Evolutionary conservation across 371 early-diverging fungal genomes (phyloP).

Genomic region (Syncephalastrum monosporum): DNA sequence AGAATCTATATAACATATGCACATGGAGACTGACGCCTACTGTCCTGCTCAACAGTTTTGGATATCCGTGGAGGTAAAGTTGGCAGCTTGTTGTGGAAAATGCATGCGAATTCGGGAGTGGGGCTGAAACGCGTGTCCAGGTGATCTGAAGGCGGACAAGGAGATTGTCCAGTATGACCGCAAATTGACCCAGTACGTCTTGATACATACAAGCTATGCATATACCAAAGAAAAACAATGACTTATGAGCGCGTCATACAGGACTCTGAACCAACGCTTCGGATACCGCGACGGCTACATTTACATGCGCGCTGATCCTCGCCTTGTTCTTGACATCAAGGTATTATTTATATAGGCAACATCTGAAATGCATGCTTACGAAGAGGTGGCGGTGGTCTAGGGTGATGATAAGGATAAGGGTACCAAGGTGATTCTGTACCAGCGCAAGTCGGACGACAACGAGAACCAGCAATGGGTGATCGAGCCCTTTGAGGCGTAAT

Average conservation of each 20-base stretch:
- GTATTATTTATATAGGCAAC: conserved; percentile 6
- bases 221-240: neutral
- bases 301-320: conserved; percentile 40
- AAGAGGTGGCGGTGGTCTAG: neutral
- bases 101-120: neutral
- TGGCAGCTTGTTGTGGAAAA: neutral
- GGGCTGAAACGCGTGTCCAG: conserved; percentile 10
- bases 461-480: conserved; percentile 17
- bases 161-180: conserved; percentile 36
- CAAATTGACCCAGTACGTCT: conserved; percentile 38
- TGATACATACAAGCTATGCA: neutral
- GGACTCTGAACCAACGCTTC: conserved; percentile 49
- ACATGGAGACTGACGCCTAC: neutral
- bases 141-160: conserved; percentile 31
- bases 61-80: conserved; percentile 40
- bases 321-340: conserved; percentile 39
- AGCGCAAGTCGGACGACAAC: conserved; percentile 10
- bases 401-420: conserved; percentile 10
- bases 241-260: conserved; percentile 12
- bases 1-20: neutral
- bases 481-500: conserved; percentile 13
- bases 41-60: conserved; percentile 21
- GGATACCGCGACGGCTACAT: conserved; percentile 42
- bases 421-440: conserved; percentile 14
- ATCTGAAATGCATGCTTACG: no score